Conservation (phyloP, 2,329 filamentous ascomycete genomes). For the Raffaelea deltoideospora region DNA sequence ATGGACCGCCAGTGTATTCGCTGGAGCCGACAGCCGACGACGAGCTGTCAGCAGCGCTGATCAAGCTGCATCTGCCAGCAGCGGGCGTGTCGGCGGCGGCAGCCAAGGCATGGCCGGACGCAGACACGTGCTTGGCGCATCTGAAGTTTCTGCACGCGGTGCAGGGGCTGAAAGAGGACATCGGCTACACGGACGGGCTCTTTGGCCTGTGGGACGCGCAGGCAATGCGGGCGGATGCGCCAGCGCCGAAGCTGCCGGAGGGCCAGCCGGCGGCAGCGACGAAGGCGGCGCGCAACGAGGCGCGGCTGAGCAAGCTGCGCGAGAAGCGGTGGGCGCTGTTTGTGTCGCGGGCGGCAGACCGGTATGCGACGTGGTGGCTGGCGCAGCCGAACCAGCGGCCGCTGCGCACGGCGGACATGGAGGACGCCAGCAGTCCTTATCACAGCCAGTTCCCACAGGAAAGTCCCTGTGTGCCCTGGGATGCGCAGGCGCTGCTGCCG, state of each 20-base stretch:
- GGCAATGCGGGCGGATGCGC: slow-evolving; percentile 15
- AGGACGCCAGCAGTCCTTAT: slow-evolving; percentile 3
- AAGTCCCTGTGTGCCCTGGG: not conserved
- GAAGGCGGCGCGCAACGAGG: slow-evolving; percentile 20
- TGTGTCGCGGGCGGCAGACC: slow-evolving; percentile 49
- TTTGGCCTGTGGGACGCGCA: slow-evolving; percentile 44
- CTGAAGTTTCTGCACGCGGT: slow-evolving; percentile 58
- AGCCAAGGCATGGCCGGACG: slow-evolving; percentile 8
- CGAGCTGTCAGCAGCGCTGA: not conserved
- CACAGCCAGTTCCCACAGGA: slow-evolving; percentile 19
- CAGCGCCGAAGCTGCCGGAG: not conserved
- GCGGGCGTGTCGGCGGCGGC: too few species aligned
- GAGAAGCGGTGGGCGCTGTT: slow-evolving; percentile 65
- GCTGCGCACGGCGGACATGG: slow-evolving; percentile 23
- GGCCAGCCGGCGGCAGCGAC: slow-evolving; percentile 3
- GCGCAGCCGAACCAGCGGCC: slow-evolving; percentile 15
- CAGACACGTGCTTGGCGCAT: slow-evolving; percentile 52
- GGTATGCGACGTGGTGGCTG: slow-evolving; percentile 54
- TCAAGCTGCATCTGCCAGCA: not conserved
- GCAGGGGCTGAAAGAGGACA: slow-evolving; percentile 48
- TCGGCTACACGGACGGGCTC: slow-evolving; percentile 51
- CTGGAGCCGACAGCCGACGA: too few species aligned
- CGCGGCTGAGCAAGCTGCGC: slow-evolving; percentile 36
- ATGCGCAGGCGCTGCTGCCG: slow-evolving; percentile 4
- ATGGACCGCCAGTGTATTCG: too few species aligned